phyloP scores from a whole-genome alignment of 139 green algal species.

The Chlamydomonas schloesseri region DNA sequence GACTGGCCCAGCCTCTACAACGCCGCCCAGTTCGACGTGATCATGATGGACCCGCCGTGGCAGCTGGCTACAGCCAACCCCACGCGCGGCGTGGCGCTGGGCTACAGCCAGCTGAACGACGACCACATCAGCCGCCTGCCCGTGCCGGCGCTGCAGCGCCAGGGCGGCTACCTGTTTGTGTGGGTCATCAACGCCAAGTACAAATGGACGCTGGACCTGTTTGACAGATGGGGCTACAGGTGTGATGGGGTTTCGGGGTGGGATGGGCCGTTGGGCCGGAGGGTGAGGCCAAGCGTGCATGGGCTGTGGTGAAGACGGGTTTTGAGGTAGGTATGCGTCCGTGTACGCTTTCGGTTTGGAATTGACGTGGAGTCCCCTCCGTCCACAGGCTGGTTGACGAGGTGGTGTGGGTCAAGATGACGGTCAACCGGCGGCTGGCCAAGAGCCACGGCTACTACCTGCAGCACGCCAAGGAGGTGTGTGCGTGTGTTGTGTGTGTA shows the following conservation, averaged over 20 bases:
- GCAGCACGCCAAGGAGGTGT: constrained; percentile 92
- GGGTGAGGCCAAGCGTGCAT: background rate
- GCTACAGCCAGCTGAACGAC: constrained; percentile 92
- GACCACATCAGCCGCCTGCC: constrained; percentile 86
- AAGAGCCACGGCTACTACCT: constrained; percentile 97
- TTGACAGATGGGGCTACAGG: constrained; percentile 93
- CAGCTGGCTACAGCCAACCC: constrained; percentile 96
- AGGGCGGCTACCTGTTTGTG: constrained; percentile 89
- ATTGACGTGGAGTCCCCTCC: too few species aligned
- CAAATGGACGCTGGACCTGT: constrained; percentile 90
- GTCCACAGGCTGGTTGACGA: constrained; percentile 89
- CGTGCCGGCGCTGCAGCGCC: constrained; percentile 80
- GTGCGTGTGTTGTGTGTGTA: too few species aligned
- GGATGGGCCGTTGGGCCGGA: background rate
- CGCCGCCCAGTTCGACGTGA: constrained; percentile 71
- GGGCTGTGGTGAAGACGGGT: background rate
- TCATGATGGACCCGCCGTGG: constrained; percentile 98
- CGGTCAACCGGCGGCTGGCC: constrained; percentile 89
- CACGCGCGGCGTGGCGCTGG: constrained; percentile 90
- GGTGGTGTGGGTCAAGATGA: constrained; percentile 97
- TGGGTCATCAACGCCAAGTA: constrained; percentile 99
- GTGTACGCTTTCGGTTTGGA: too few species aligned
- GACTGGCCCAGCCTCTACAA: constrained; percentile 82
- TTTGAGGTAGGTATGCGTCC: too few species aligned
- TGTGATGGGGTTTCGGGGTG: constrained; percentile 23